phyloP scores from a whole-genome alignment of 2,329 filamentous ascomycete genomes.

The Rutstroemia sp. region DNA sequence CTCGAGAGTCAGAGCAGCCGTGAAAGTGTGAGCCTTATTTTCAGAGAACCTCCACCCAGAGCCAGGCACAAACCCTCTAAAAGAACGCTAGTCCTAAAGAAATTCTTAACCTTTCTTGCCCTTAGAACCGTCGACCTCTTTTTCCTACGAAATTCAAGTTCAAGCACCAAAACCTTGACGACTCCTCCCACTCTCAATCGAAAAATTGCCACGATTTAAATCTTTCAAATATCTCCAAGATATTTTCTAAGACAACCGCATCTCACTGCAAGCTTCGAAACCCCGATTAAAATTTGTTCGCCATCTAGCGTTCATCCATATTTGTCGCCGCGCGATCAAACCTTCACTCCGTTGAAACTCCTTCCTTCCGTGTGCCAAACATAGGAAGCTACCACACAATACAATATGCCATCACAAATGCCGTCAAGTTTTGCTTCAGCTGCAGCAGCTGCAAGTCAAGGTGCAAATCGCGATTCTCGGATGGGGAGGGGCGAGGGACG shows the following conservation, averaged over 20 bases:
- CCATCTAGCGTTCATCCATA: background rate
- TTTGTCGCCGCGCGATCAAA: slow-evolving; percentile 2
- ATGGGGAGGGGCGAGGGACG: slow-evolving; percentile 46
- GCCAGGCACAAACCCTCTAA: no score
- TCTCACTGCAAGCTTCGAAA: no score
- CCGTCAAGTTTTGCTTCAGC: slow-evolving; percentile 80
- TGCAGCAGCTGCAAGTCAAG: slow-evolving; percentile 56
- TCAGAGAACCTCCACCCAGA: no score
- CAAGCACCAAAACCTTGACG: no score
- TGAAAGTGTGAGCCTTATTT: no score
- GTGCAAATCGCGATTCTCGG: slow-evolving; percentile 49
- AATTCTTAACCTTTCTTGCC: no score
- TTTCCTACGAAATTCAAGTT: no score
- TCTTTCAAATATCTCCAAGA: background rate
- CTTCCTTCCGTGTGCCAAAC: background rate
- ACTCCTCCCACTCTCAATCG: no score
- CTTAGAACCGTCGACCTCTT: no score
- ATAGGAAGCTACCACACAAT: background rate
- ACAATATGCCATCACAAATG: slow-evolving; percentile 34
- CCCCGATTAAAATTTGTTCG: slow-evolving; percentile 4
- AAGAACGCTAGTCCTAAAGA: no score
- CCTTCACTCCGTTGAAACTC: background rate
- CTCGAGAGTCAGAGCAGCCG: no score
- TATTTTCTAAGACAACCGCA: background rate
- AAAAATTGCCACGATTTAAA: background rate